phyloP scores from a whole-genome alignment of 768 basidiomycete genomes.

The Pulveroboletus sp. region DNA sequence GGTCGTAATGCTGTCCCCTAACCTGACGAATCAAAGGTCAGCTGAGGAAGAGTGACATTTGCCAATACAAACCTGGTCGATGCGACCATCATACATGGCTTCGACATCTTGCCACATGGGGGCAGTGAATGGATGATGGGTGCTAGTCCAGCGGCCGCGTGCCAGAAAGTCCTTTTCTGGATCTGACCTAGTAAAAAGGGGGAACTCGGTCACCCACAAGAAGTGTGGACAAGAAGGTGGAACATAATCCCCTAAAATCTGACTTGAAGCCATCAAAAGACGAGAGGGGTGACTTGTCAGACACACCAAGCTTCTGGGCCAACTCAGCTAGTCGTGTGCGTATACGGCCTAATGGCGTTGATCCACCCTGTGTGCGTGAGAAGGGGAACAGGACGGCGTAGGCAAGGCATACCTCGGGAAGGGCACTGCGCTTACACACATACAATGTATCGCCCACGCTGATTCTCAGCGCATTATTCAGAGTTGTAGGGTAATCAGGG shows the following conservation, averaged over 20 bases:
- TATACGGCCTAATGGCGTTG: constrained; percentile 72
- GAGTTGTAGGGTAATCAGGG: constrained; percentile 27
- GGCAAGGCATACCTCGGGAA: constrained; percentile 46
- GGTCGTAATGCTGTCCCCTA: constrained; percentile 94
- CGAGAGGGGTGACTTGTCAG: constrained; percentile 9
- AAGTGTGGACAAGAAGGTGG: constrained; percentile 68
- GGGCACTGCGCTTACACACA: constrained; percentile 48
- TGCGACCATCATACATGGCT: constrained; percentile 65
- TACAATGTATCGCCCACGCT: constrained; percentile 53
- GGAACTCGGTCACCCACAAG: constrained; percentile 95
- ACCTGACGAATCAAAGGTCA: constrained; percentile 45
- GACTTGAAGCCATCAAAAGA: constrained; percentile 7
- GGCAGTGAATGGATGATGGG: constrained; percentile 96
- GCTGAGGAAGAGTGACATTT: neutral
- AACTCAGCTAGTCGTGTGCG: constrained; percentile 63
- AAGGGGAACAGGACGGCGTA: constrained; percentile 3
- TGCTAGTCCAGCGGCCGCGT: constrained; percentile 84
- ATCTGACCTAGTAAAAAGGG: constrained; percentile 84
- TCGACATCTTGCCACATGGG: constrained; percentile 89
- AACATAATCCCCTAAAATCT: constrained; percentile 51
- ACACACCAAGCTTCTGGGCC: constrained; percentile 60
- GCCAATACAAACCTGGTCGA: constrained; percentile 47
- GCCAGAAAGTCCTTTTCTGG: constrained; percentile 84
- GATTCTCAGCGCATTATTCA: constrained; percentile 43
- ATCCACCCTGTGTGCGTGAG: constrained; percentile 65